A percentile compares a stretch with the other conserved stretches of the same genome.
Evolutionary conservation across 116 monocot genomes (phyloP).

Genomic region (Papilionanthe hybrid): DNA sequence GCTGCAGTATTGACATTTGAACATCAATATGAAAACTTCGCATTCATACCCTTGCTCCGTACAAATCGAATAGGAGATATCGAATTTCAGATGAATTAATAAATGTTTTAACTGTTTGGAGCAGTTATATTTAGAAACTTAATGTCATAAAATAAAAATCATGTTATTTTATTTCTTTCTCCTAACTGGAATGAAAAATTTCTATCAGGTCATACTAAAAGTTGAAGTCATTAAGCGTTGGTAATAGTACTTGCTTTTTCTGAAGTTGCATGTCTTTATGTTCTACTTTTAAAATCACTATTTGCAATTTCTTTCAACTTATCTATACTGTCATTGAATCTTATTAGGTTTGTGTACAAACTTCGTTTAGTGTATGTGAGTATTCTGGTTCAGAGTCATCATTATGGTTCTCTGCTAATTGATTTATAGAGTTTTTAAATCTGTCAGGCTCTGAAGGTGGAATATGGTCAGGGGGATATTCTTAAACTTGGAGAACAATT

Average conservation of each 20-base stretch:
- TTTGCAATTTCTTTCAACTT: neutral
- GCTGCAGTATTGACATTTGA: neutral
- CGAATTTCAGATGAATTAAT: neutral
- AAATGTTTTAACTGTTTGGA: neutral
- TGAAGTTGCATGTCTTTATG: neutral
- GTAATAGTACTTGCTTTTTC: neutral
- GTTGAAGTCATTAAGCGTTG: neutral
- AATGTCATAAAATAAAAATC: neutral
- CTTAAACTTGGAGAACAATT: neutral
- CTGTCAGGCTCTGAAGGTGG: constrained; percentile 5
- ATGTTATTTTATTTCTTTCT: neutral
- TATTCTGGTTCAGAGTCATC: neutral
- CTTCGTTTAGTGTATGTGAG: neutral
- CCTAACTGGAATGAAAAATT: no score
- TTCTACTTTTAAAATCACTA: neutral
- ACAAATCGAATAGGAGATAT: neutral
- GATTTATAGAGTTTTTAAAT: neutral
- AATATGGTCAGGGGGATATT: constrained; percentile 10
- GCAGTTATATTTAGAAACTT: neutral
- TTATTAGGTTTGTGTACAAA: neutral
- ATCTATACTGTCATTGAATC: neutral
- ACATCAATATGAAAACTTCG: neutral
- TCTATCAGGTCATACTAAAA: neutral
- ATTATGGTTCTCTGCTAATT: neutral
- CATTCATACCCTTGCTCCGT: neutral